Evolutionary conservation across 345 rosid species (phyloP).

Genomic region (Moringa oleifera): DNA sequence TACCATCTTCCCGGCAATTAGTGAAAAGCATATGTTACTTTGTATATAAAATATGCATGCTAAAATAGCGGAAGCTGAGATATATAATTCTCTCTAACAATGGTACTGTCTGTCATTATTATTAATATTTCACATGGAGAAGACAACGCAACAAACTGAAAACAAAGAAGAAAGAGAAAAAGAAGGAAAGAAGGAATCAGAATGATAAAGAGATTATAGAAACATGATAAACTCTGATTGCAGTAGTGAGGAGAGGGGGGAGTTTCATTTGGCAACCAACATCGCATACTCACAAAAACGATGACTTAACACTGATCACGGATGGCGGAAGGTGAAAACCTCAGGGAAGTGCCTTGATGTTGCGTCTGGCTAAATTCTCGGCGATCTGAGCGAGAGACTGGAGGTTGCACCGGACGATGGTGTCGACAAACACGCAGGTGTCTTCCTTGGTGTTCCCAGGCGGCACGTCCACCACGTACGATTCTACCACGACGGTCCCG

Average conservation of each 20-base stretch:
- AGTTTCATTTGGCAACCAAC: conserved; percentile 11
- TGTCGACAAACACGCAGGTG: conserved; percentile 64
- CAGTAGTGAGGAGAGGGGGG: no score
- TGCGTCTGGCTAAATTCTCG: conserved; percentile 31
- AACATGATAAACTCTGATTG: no score
- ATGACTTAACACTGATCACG: conserved; percentile 21
- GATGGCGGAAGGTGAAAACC: conserved; percentile 7
- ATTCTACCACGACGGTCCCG: conserved; percentile 76
- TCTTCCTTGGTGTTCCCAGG: conserved; percentile 77
- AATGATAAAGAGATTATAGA: no score
- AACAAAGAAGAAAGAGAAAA: not conserved
- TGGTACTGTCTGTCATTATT: not conserved
- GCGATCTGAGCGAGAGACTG: conserved; percentile 72
- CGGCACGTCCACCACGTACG: conserved; percentile 84
- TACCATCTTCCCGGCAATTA: not conserved
- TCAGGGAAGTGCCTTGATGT: not conserved
- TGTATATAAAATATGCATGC: no score
- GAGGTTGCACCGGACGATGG: conserved; percentile 75
- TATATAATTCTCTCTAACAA: conserved; percentile 6
- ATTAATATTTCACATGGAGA: conserved; percentile 14
- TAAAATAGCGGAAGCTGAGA: conserved; percentile 9
- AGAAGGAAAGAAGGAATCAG: not conserved
- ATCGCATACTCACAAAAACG: conserved; percentile 31
- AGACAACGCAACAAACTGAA: not conserved
- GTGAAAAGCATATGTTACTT: no score